These are phyloP conservation scores for Ascocoryne sarcoides DNA, from an alignment of 2,329 filamentous ascomycete genomes.

Conservation along the genomic window DNA sequence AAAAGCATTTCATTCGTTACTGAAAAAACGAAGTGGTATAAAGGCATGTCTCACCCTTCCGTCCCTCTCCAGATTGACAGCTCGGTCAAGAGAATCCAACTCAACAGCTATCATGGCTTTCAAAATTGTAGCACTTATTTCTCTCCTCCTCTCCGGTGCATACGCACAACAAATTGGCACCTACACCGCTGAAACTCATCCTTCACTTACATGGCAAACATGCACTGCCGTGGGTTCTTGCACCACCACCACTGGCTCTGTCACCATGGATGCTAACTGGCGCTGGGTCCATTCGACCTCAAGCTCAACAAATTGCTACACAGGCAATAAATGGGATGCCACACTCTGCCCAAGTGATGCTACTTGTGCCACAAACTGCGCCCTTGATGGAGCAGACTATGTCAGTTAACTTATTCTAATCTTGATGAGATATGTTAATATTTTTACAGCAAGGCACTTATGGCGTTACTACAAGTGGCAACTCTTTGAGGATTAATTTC, in stretches of 20 bases:
- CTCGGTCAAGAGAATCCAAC: background rate
- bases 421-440: too few relatives aligned
- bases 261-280: slow-evolving; percentile 50
- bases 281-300: slow-evolving; percentile 42
- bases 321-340: slow-evolving; percentile 35
- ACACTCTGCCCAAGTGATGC: slow-evolving; percentile 36
- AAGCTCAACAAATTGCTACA: slow-evolving; percentile 32
- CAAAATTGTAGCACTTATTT: slow-evolving; percentile 8
- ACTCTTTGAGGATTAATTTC: slow-evolving; percentile 46
- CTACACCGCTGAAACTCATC: slow-evolving; percentile 39
- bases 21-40: background rate
- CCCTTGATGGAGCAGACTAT: slow-evolving; percentile 46
- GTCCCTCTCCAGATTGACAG: background rate
- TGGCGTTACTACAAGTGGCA: slow-evolving; percentile 44
- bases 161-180: slow-evolving; percentile 41
- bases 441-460: too few relatives aligned
- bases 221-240: slow-evolving; percentile 41
- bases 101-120: slow-evolving; percentile 12
- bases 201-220: slow-evolving; percentile 41
- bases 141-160: slow-evolving; percentile 25
- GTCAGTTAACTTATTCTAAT: too few relatives aligned
- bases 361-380: slow-evolving; percentile 41
- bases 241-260: slow-evolving; percentile 37
- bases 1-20: background rate
- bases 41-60: background rate